Evolutionary conservation across 2,329 filamentous ascomycete genomes (phyloP), one percentile per base, ranked within the genome.

Genomic region (Ustulina deusta): DNA sequence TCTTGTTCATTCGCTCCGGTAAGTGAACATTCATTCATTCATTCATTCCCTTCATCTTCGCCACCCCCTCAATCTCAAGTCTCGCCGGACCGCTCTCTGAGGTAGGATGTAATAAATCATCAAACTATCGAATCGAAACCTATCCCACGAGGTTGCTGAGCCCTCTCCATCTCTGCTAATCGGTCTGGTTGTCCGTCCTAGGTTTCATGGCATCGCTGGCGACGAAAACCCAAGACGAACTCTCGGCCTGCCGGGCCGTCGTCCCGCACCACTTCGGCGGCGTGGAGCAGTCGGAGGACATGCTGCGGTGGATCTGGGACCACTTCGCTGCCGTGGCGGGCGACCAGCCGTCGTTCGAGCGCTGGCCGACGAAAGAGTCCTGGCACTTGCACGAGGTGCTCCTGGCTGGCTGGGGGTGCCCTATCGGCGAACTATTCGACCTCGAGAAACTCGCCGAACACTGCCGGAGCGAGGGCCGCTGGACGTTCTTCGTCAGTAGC

Each of bases 391-490:
- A 86, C 73, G 83, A 85, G 74, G 80, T 84, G 0, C 78, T 85
- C 70, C 76, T 86, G 4, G 79, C 79, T 0, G 83, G 83, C 0
- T 85, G 82, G 82, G 83, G 84, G 0, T 83, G 81, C 71, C 83
- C 84, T 15, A 84, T 86, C 70, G 83, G 83, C 27, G 84, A 85
- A 74, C 72, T 85, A 3, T 85, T 85, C 70, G 81, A 85, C 73
- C 75, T 86, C 10, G 84, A 86, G 75, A 75, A 67, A 49, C 71
- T 85, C 56, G 80, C 81, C 0, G 77, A 67, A 59, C 73, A 83
- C 49, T 85, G 83, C 69, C 71, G 74, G 65, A 67, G 72, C 20
- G 54, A 73, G 29, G 72, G 75, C 27, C 73, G 82, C 55, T 86
- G 80, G 78, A 80, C 76, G 55, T 85, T 86, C 74, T 85, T 85